Evolutionary conservation across 768 basidiomycete genomes (phyloP).

Genomic region (Russula virescens): DNA sequence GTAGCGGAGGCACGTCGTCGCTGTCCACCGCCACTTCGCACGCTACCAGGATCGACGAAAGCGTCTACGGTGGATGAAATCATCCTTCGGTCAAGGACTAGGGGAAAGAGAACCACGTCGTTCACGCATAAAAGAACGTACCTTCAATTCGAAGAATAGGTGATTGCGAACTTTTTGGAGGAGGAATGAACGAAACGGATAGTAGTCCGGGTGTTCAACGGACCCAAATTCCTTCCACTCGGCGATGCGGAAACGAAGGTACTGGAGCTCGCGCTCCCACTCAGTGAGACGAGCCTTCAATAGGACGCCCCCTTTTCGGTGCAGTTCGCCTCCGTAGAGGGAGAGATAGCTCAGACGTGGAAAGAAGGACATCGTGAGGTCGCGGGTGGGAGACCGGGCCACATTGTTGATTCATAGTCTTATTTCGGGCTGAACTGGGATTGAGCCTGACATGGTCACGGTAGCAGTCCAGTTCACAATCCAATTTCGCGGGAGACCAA

Average conservation of each 20-base stretch:
- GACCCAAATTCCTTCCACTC: constrained; percentile 23
- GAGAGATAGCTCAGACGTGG: constrained; percentile 4
- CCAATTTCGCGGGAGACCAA: not conserved
- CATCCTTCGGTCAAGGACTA: not conserved
- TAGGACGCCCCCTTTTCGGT: constrained; percentile 16
- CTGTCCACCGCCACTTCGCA: constrained; percentile 21
- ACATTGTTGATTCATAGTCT: not conserved
- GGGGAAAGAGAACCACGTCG: too few relatives aligned
- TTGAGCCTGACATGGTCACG: not conserved
- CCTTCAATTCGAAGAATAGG: constrained; percentile 23
- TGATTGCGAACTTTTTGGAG: constrained; percentile 18
- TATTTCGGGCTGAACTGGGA: constrained; percentile 13
- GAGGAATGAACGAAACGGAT: constrained; percentile 18
- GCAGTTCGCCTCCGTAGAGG: constrained; percentile 21
- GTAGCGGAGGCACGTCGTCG: constrained; percentile 14
- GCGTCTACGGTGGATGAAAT: constrained; percentile 1
- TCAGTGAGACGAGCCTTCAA: constrained; percentile 21
- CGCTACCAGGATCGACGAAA: constrained; percentile 19
- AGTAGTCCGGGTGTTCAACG: constrained; percentile 20
- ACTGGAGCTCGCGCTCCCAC: constrained; percentile 24
- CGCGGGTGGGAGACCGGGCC: not conserved
- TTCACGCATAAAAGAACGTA: not conserved
- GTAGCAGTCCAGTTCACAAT: not conserved
- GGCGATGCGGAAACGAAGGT: constrained; percentile 23
- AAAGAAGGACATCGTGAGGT: constrained; percentile 13